Conservation (phyloP, 345 rosid species). For the Bruguiera sexangula region DNA sequence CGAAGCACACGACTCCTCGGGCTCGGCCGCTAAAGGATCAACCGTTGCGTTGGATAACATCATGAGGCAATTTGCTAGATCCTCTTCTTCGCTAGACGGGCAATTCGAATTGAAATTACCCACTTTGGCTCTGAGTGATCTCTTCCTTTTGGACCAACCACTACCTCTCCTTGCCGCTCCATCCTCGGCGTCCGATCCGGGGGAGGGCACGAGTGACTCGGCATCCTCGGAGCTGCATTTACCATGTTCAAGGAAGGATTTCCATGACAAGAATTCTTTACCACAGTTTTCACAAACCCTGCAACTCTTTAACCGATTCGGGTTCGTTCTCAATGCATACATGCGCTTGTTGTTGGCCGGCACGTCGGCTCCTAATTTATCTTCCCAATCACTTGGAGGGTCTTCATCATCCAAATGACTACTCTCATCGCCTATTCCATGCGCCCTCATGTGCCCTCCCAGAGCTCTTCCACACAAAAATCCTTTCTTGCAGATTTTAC, state of each 20-base stretch:
- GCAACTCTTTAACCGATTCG: slow-evolving; percentile 58
- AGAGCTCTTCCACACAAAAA: slow-evolving; percentile 66
- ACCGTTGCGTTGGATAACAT: slow-evolving; percentile 75
- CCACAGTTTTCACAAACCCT: slow-evolving; percentile 75
- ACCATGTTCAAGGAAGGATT: slow-evolving; percentile 74
- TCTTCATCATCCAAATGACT: slow-evolving; percentile 50
- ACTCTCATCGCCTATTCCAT: slow-evolving; percentile 63
- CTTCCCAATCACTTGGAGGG: slow-evolving; percentile 54
- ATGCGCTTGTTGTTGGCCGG: slow-evolving; percentile 49
- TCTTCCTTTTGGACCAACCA: slow-evolving; percentile 63
- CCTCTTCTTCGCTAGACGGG: slow-evolving; percentile 80
- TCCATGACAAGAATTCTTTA: slow-evolving; percentile 73
- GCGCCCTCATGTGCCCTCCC: slow-evolving; percentile 84
- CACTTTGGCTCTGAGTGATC: slow-evolving; percentile 51
- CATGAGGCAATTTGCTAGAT: slow-evolving; percentile 87
- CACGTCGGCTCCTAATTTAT: slow-evolving; percentile 30
- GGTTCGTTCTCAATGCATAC: slow-evolving; percentile 66
- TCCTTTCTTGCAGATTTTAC: slow-evolving; percentile 72
- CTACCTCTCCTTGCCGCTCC: slow-evolving; percentile 25
- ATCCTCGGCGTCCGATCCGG: slow-evolving; percentile 43
- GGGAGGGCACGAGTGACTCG: slow-evolving; percentile 45
- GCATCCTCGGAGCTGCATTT: slow-evolving; percentile 53
- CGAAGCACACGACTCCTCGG: slow-evolving; percentile 67
- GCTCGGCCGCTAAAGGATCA: slow-evolving; percentile 42
- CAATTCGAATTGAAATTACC: slow-evolving; percentile 32